Evolutionary conservation across 176 grass and related monocot species (phyloP).

Genomic region (Leersia perrieri): DNA sequence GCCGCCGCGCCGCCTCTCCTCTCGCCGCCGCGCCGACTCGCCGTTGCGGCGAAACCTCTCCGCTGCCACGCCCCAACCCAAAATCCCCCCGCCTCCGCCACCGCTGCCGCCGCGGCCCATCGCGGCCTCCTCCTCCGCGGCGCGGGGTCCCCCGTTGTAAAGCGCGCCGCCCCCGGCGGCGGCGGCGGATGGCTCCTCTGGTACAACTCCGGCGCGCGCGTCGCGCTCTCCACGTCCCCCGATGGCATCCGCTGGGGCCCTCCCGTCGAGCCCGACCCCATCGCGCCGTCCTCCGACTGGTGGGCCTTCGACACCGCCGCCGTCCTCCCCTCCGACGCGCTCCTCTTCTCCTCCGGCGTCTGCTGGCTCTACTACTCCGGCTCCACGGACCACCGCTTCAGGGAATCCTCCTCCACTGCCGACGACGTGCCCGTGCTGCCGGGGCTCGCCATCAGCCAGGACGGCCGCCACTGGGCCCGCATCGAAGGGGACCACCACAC

Average conservation of each 20-base stretch:
- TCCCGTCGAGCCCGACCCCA: conserved; percentile 27
- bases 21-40: neutral
- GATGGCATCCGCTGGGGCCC: conserved; percentile 68
- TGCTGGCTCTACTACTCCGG: conserved; percentile 97
- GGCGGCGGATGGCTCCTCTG: conserved; percentile 73
- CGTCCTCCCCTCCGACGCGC: conserved; percentile 67
- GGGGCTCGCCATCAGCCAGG: conserved; percentile 84
- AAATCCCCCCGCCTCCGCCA: neutral
- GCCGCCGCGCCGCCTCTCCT: conserved; percentile 2
- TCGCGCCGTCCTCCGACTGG: conserved; percentile 66
- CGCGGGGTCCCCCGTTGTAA: conserved; percentile 62
- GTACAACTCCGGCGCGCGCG: conserved; percentile 38
- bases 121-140: conserved; percentile 33
- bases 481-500: conserved; percentile 87
- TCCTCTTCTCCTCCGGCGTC: conserved; percentile 66
- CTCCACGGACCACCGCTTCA: conserved; percentile 52
- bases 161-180: conserved; percentile 45
- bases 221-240: conserved; percentile 56
- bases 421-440: conserved; percentile 46
- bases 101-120: neutral
- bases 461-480: conserved; percentile 85
- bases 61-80: conserved; percentile 31
- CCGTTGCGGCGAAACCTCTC: neutral
- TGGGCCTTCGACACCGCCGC: conserved; percentile 77
- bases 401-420: conserved; percentile 17